Evolutionary conservation across 768 basidiomycete genomes (phyloP).

Genomic region (Russula sp.): DNA sequence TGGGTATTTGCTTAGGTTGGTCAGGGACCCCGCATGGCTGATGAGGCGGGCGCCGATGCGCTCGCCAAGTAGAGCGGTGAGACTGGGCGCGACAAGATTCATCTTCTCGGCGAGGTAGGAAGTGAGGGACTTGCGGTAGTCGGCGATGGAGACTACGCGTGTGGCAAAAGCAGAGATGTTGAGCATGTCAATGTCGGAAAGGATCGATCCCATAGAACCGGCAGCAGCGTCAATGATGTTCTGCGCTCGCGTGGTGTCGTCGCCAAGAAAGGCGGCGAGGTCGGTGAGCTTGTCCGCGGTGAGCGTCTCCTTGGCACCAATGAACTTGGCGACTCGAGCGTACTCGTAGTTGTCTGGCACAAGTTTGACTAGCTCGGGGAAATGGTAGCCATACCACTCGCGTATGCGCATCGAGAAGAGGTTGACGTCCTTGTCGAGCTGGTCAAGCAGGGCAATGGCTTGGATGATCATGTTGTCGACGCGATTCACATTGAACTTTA

Average conservation of each 20-base stretch:
- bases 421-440: constrained; percentile 99
- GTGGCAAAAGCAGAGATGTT: constrained; percentile 90
- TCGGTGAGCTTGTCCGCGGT: constrained; percentile 74
- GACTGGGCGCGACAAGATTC: constrained; percentile 91
- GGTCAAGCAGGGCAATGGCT: constrained; percentile 95
- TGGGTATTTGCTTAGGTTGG: constrained; percentile 96
- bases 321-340: constrained; percentile 75
- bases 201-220: constrained; percentile 88
- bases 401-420: constrained; percentile 96
- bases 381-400: constrained; percentile 99
- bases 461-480: constrained; percentile 99
- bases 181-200: constrained; percentile 89
- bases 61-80: constrained; percentile 87
- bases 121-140: constrained; percentile 87
- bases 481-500: constrained; percentile 96
- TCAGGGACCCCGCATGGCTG: constrained; percentile 93
- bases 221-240: constrained; percentile 93
- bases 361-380: constrained; percentile 90
- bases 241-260: constrained; percentile 78
- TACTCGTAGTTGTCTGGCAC: constrained; percentile 95
- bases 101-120: constrained; percentile 92
- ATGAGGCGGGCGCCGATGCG: constrained; percentile 88
- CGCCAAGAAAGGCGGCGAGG: constrained; percentile 71
- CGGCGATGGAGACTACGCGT: constrained; percentile 84
- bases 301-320: constrained; percentile 82